These are phyloP conservation scores for Usnea hakonensis DNA, from an alignment of 495 filamentous ascomycete genomes.

Conservation along the genomic window DNA sequence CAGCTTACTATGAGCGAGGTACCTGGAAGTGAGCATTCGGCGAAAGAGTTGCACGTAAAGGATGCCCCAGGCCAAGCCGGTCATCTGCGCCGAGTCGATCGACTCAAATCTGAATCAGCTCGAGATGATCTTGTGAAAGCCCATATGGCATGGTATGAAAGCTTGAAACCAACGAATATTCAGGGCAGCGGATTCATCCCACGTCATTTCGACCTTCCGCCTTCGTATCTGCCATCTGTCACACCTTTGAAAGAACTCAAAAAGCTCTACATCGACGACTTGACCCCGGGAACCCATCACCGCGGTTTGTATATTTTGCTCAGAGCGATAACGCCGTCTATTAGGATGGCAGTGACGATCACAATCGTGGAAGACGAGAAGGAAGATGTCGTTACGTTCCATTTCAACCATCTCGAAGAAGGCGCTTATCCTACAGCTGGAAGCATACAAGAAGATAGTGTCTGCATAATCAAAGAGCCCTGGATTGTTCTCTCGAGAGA, in stretches of 20 bases:
- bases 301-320: neutral
- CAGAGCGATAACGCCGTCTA: neutral
- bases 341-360: neutral
- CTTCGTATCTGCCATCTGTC: neutral
- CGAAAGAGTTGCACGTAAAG: too few relatives aligned
- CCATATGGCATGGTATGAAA: neutral
- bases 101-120: neutral
- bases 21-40: too few relatives aligned
- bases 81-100: neutral
- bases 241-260: neutral
- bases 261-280: neutral
- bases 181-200: neutral
- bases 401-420: neutral
- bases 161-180: neutral
- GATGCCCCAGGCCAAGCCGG: too few relatives aligned
- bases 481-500: too few relatives aligned
- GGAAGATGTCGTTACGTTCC: neutral
- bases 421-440: neutral
- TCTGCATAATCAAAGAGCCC: too few relatives aligned
- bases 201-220: neutral
- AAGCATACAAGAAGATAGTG: neutral
- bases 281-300: neutral
- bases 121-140: neutral
- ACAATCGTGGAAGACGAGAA: neutral
- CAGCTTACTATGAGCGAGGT: too few relatives aligned